These are phyloP conservation scores for Alliaria petiolata DNA, from an alignment of 345 rosid genomes.

Conservation along the genomic window DNA sequence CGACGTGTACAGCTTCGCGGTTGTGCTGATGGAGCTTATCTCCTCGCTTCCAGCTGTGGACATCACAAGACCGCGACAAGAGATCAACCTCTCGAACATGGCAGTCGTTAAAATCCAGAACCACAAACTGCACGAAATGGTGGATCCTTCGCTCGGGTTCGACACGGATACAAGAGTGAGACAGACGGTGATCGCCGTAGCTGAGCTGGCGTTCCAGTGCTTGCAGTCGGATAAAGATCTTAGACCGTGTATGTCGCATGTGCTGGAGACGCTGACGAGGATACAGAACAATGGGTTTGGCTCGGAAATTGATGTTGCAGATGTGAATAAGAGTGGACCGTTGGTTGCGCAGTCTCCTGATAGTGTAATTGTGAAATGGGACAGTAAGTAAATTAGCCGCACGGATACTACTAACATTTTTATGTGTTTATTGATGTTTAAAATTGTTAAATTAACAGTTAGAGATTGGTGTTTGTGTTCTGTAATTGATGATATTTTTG, in stretches of 20 bases:
- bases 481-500: constrained; percentile 13
- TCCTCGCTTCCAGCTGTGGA: constrained; percentile 92
- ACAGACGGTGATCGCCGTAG: constrained; percentile 56
- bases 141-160: constrained; percentile 65
- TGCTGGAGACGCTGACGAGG: constrained; percentile 39
- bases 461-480: constrained; percentile 9
- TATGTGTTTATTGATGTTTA: constrained; percentile 7
- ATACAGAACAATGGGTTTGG: constrained; percentile 35
- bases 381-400: constrained; percentile 35
- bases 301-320: constrained; percentile 20
- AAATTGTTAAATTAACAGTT: not conserved
- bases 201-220: constrained; percentile 83
- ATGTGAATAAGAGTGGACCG: constrained; percentile 40
- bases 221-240: constrained; percentile 61
- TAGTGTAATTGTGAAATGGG: constrained; percentile 51
- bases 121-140: constrained; percentile 57
- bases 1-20: constrained; percentile 56
- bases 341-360: constrained; percentile 40
- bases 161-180: constrained; percentile 47
- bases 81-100: constrained; percentile 76
- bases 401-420: constrained; percentile 12
- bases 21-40: constrained; percentile 37
- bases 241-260: constrained; percentile 71
- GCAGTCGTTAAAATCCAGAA: constrained; percentile 74
- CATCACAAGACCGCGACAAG: constrained; percentile 70